Evolutionary conservation across 2,329 filamentous ascomycete species (phyloP).

Genomic region (Pseudomassariella vexata): DNA sequence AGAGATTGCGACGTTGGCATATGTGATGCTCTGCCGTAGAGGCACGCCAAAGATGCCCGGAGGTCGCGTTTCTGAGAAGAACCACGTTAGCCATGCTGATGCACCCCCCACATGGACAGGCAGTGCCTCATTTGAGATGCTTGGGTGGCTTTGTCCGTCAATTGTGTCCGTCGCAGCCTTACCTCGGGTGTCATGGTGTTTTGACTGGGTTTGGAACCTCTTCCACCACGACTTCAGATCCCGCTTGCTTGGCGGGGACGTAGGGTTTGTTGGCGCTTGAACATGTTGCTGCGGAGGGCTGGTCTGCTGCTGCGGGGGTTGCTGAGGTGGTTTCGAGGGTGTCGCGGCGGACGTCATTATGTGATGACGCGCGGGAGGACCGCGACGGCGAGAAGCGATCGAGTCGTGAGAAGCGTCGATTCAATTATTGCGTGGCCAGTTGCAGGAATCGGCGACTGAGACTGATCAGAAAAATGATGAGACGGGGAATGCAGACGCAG

Average conservation of each 20-base stretch:
- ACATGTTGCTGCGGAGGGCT: slow-evolving; percentile 18
- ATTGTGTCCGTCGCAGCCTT: too few relatives aligned
- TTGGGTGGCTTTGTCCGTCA: too few relatives aligned
- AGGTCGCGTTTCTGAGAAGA: slow-evolving; percentile 38
- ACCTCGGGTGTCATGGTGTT: slow-evolving; percentile 52
- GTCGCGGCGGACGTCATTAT: slow-evolving; percentile 26
- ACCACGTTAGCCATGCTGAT: slow-evolving; percentile 7
- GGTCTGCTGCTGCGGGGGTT: slow-evolving; percentile 13
- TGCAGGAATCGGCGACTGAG: too few relatives aligned
- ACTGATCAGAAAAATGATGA: too few relatives aligned
- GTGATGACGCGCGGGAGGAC: slow-evolving; percentile 23
- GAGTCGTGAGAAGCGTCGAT: too few relatives aligned
- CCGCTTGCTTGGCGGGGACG: slow-evolving; percentile 75
- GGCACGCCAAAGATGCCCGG: slow-evolving; percentile 92
- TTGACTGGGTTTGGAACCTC: slow-evolving; percentile 71
- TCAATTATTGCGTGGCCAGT: too few relatives aligned
- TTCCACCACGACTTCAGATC: slow-evolving; percentile 98
- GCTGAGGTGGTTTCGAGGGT: slow-evolving; percentile 18
- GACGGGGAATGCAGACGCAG: too few relatives aligned
- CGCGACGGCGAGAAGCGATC: slow-evolving; percentile 15
- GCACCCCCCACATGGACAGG: neutral
- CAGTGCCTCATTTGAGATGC: neutral
- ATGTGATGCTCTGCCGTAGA: slow-evolving; percentile 88
- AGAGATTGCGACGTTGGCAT: slow-evolving; percentile 97
- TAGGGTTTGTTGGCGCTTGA: slow-evolving; percentile 31